A percentile compares a stretch with the other conserved stretches of the same genome.
These are phyloP conservation scores for Coemansia sp. DNA, from an alignment of 371 early-diverging fungal genomes.

Conservation along the genomic window DNA sequence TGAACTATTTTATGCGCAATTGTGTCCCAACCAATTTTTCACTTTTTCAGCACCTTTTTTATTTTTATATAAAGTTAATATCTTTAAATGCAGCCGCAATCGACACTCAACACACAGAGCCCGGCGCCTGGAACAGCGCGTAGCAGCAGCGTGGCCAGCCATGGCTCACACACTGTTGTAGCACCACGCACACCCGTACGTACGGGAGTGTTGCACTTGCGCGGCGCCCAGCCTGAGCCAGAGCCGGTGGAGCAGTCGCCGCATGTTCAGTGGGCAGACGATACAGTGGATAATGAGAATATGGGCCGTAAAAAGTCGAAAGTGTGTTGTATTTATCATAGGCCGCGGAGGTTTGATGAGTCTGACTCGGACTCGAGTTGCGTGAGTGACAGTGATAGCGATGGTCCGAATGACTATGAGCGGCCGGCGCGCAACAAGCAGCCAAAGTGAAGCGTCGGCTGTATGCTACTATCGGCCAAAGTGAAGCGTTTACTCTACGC, in stretches of 20 bases:
- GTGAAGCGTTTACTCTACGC: too few relatives aligned
- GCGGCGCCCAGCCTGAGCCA: conserved; percentile 6
- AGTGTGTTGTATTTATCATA: conserved; percentile 87
- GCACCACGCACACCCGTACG: background rate
- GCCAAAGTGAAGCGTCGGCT: background rate
- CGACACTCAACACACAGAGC: background rate
- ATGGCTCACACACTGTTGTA: conserved; percentile 40
- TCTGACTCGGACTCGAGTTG: conserved; percentile 61
- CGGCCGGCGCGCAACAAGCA: conserved; percentile 55
- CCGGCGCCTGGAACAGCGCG: conserved; percentile 1
- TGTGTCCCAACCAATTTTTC: background rate
- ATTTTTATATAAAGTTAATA: background rate
- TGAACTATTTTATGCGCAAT: background rate
- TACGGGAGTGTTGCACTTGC: conserved; percentile 15
- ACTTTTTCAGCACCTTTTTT: background rate
- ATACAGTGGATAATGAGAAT: conserved; percentile 85
- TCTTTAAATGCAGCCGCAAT: background rate
- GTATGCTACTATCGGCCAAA: too few relatives aligned
- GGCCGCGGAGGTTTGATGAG: conserved; percentile 71
- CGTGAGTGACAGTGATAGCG: conserved; percentile 48
- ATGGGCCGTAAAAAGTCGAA: conserved; percentile 82
- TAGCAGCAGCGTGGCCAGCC: conserved; percentile 14
- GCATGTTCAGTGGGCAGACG: conserved; percentile 77
- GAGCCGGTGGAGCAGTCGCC: conserved; percentile 3
- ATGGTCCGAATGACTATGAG: conserved; percentile 68